These are phyloP conservation scores for Antonospora locustae DNA, from an alignment of 371 early-diverging fungal genomes.

Conservation along the genomic window DNA sequence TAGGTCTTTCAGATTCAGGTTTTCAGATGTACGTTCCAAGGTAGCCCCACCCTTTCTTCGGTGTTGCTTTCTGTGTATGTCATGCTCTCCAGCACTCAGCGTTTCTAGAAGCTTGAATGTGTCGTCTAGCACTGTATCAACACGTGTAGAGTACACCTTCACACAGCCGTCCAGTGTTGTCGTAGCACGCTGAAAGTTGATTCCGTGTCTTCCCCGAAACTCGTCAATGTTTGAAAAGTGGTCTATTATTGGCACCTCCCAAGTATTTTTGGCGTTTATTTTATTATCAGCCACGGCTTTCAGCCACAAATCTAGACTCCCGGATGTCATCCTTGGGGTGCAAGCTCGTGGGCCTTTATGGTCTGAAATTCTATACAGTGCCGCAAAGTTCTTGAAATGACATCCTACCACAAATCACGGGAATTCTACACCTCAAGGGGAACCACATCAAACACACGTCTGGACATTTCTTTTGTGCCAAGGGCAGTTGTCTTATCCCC, in stretches of 20 bases:
- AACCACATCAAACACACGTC: no score
- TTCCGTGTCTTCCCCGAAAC: constrained; percentile 61
- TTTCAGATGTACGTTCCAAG: no score
- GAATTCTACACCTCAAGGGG: no score
- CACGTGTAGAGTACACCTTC: constrained; percentile 88
- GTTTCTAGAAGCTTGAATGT: constrained; percentile 64
- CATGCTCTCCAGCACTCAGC: constrained; percentile 32
- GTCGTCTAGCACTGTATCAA: constrained; percentile 87
- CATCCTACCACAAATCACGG: no score
- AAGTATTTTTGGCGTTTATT: constrained; percentile 84
- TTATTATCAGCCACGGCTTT: constrained; percentile 57
- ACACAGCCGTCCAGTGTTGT: constrained; percentile 92
- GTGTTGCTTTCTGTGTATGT: constrained; percentile 12
- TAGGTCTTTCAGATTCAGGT: no score
- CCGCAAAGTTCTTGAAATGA: no score
- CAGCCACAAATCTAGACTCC: constrained; percentile 38
- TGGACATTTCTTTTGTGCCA: no score
- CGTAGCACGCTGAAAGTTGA: constrained; percentile 97
- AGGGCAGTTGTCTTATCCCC: neutral
- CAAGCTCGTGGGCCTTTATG: no score
- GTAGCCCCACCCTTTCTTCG: no score
- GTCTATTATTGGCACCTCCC: constrained; percentile 90
- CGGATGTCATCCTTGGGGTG: constrained; percentile 33
- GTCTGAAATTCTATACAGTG: no score
- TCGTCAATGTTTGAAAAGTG: constrained; percentile 85